Conservation (phyloP, 257 asterid species). For the Oldenlandia corymbosa region DNA sequence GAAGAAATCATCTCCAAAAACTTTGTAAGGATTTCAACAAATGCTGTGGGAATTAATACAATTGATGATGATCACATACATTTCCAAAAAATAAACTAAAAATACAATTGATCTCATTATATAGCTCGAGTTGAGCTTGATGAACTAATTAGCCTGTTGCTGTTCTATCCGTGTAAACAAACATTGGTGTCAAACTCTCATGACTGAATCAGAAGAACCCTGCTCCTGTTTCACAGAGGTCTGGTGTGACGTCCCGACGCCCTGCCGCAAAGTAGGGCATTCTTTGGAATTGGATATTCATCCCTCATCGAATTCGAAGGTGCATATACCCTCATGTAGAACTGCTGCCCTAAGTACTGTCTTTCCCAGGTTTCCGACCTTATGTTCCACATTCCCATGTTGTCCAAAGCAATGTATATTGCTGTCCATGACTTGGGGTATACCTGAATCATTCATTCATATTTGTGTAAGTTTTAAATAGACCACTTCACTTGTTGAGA, state of each 20-base stretch:
- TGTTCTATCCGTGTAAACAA: neutral
- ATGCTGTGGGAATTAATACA: no score
- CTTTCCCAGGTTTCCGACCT: conserved; percentile 91
- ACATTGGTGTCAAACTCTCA: conserved; percentile 67
- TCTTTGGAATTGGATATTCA: conserved; percentile 79
- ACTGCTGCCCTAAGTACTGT: conserved; percentile 86
- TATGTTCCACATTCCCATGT: conserved; percentile 94
- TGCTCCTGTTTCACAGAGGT: conserved; percentile 40
- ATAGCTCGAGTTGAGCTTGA: conserved; percentile 46
- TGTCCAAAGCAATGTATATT: conserved; percentile 73
- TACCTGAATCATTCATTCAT: conserved; percentile 44
- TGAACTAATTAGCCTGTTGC: conserved; percentile 10
- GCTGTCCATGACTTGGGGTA: conserved; percentile 91
- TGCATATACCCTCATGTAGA: conserved; percentile 72
- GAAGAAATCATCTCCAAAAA: neutral
- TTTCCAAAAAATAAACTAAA: no score
- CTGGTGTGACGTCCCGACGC: conserved; percentile 72
- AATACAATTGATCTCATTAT: conserved; percentile 2
- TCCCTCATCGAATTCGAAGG: conserved; percentile 59
- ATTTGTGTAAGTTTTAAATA: no score
- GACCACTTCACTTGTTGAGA: no score
- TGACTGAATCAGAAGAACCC: conserved; percentile 36
- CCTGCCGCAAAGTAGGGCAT: conserved; percentile 78
- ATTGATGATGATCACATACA: no score
- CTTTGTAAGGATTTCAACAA: neutral